Base-by-base conservation (phyloP, 164 flowering plant genomes). In the Nelumbo lutea region DNA sequence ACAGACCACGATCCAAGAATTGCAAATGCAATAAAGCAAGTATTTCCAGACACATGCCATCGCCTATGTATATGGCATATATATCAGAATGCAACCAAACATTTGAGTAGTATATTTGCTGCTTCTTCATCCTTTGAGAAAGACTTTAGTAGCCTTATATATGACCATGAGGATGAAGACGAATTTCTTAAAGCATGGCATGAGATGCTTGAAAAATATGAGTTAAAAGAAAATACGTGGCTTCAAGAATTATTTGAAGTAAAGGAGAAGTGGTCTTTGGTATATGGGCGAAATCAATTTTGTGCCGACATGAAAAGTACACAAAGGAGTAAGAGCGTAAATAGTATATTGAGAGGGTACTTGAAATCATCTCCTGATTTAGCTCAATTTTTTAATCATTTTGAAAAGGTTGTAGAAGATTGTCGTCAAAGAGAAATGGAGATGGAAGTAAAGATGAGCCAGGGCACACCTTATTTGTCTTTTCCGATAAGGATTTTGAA, bases 211-310 rank as follows among this genome's bases (percentile, higher is more conserved):
- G 51, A 62, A 9, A 14, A 15, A 14, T 62, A 62, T 44, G 38
- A 27, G 38, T 11, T 62, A 3, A 6, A 13, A 3, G n/a, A 62
- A 62, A 62, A 62, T 13, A n/a, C 13, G 27, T 62, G 65, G 65
- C 5, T 62, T 38, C 65, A 62, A 59, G 11, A 40, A 15, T 59
- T 59, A 9, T 59, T 59, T 57, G 60, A 38, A 13, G 38, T 53
- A 45, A 46, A 14, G 38, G 66, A 63, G 9, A 63, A 46, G 47
- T 63, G 66, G 66, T 52, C 66, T 63, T n/a, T 63, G 10, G 66
- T 6, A 8, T 63, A 63, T 46, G 52, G 53, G 15, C 39, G 41
- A 15, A 8, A 63, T 6, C 15, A 41, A 63, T 63, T 63, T 63
- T 63, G 66, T 46, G 66, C 53, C 8, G 52, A 63, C 27, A 63